Conservation (phyloP, 306 rosid genomes). For the barrel medic (Medicago truncatula) region MtrunA17r5.0-ANR NC_053045.1:14613501-14614000, state of each 20-base stretch:
- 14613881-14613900: slow-evolving; percentile 73
- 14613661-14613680: background rate
- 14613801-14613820: slow-evolving; percentile 22
- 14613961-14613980: slow-evolving; percentile 31
- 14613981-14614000: slow-evolving; percentile 21
- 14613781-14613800: slow-evolving; percentile 18
- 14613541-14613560: too few relatives aligned
- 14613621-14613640: background rate
- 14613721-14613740: background rate
- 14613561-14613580: too few relatives aligned
- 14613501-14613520: too few relatives aligned
- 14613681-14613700: slow-evolving; percentile 15
- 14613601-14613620: too few relatives aligned
- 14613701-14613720: slow-evolving; percentile 11
- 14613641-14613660: slow-evolving; percentile 15
- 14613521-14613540: too few relatives aligned
- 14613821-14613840: slow-evolving; percentile 10
- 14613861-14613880: slow-evolving; percentile 70
- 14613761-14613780: background rate
- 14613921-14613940: slow-evolving; percentile 86
- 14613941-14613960: slow-evolving; percentile 71
- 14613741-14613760: slow-evolving; percentile 15
- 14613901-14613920: slow-evolving; percentile 80
- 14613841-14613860: slow-evolving; percentile 25
- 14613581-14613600: too few relatives aligned